phyloP scores from a whole-genome alignment of 1,284 basidiomycete species.

The Sporisorium graminicola region DNA sequence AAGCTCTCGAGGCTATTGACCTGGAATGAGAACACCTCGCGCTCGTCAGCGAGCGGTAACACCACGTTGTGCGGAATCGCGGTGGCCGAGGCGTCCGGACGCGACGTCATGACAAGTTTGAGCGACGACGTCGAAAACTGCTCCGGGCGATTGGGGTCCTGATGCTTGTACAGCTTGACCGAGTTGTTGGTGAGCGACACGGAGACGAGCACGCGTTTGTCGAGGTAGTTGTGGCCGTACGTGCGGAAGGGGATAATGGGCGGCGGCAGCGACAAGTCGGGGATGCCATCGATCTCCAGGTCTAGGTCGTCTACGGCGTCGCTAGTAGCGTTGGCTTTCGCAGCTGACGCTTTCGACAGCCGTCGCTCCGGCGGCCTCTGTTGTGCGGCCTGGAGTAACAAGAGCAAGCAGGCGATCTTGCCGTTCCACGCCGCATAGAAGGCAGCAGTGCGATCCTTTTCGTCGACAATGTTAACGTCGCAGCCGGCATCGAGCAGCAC shows the following conservation, averaged over 20 bases:
- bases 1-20: slow-evolving; percentile 80
- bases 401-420: slow-evolving; percentile 77
- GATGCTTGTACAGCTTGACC: slow-evolving; percentile 65
- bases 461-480: slow-evolving; percentile 82
- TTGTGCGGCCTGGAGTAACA: slow-evolving; percentile 68
- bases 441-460: slow-evolving; percentile 85
- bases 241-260: slow-evolving; percentile 89
- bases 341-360: slow-evolving; percentile 20
- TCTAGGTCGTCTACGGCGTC: slow-evolving; percentile 57
- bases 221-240: slow-evolving; percentile 74
- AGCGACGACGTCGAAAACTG: slow-evolving; percentile 77
- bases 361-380: slow-evolving; percentile 10
- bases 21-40: slow-evolving; percentile 91
- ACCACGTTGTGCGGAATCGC: slow-evolving; percentile 76
- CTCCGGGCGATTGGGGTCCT: slow-evolving; percentile 64
- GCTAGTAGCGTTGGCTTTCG: slow-evolving; percentile 19
- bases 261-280: slow-evolving; percentile 91
- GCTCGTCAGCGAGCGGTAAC: slow-evolving; percentile 80
- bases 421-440: slow-evolving; percentile 99
- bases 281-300: slow-evolving; percentile 82
- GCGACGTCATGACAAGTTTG: slow-evolving; percentile 90
- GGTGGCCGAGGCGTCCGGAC: slow-evolving; percentile 80
- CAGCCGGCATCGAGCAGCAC: slow-evolving; percentile 84
- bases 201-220: slow-evolving; percentile 87
- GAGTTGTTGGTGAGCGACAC: slow-evolving; percentile 74